Evolutionary conservation across 2,329 filamentous ascomycete species (phyloP).

Genomic region (Shiraia sp.): DNA sequence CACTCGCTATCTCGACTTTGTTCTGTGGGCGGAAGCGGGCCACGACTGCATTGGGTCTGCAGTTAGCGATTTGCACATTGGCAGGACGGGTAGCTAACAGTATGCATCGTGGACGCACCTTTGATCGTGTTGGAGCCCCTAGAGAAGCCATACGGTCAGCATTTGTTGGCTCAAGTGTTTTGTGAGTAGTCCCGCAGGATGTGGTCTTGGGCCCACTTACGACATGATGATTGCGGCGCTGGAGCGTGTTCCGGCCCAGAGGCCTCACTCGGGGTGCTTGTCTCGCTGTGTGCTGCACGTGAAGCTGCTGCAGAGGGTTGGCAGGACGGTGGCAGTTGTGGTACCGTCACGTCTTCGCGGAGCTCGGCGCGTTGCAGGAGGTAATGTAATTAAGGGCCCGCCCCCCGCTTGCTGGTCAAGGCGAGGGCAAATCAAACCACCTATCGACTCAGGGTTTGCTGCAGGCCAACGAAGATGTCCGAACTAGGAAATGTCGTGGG

Average conservation of each 20-base stretch:
- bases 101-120: slow-evolving; percentile 36
- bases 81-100: too few species aligned
- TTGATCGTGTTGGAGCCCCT: slow-evolving; percentile 53
- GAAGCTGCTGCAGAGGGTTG: slow-evolving; percentile 21
- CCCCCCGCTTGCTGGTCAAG: slow-evolving; percentile 36
- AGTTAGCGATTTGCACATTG: slow-evolving; percentile 26
- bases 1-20: slow-evolving; percentile 85
- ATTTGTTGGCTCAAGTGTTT: slow-evolving; percentile 24
- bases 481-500: not conserved
- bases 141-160: slow-evolving; percentile 44
- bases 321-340: slow-evolving; percentile 30
- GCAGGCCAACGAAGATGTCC: slow-evolving; percentile 36
- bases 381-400: slow-evolving; percentile 30
- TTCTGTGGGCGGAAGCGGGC: slow-evolving; percentile 98
- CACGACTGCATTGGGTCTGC: slow-evolving; percentile 67
- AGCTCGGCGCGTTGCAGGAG: slow-evolving; percentile 37
- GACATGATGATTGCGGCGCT: slow-evolving; percentile 42
- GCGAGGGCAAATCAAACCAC: too few species aligned
- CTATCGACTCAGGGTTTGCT: too few species aligned
- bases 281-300: slow-evolving; percentile 21
- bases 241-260: slow-evolving; percentile 39
- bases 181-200: slow-evolving; percentile 8
- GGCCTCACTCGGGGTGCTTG: slow-evolving; percentile 34
- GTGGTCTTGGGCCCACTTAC: slow-evolving; percentile 31
- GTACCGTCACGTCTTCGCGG: slow-evolving; percentile 31